These are phyloP conservation scores for Hypoxylon sp. DNA, from an alignment of 2,329 filamentous ascomycete genomes.

Conservation along the genomic window DNA sequence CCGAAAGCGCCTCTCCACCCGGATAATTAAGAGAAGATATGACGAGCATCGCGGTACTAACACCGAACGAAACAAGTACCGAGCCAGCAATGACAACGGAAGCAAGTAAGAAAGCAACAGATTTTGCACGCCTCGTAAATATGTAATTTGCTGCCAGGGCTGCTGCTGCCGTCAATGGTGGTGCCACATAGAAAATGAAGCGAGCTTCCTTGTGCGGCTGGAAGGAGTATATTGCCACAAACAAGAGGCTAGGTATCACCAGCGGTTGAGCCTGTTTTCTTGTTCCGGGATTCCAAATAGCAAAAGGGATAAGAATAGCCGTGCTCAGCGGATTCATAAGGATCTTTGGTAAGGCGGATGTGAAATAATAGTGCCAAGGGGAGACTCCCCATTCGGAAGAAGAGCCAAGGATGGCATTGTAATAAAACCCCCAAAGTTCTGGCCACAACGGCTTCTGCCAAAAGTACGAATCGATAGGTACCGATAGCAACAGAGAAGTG, in stretches of 20 bases:
- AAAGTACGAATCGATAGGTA: conserved; percentile 90
- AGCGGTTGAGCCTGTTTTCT: conserved; percentile 63
- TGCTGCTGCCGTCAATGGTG: conserved; percentile 82
- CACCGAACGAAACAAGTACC: conserved; percentile 70
- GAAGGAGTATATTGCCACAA: conserved; percentile 84
- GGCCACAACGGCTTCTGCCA: conserved; percentile 93
- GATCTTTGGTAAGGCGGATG: conserved; percentile 83
- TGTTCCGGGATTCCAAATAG: conserved; percentile 65
- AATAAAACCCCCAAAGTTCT: conserved; percentile 89
- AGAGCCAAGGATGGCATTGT: conserved; percentile 88
- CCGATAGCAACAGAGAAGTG: conserved; percentile 77
- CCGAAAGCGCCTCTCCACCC: conserved; percentile 82
- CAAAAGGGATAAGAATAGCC: conserved; percentile 67
- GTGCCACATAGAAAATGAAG: conserved; percentile 92
- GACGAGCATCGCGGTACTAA: conserved; percentile 77
- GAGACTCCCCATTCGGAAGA: conserved; percentile 90
- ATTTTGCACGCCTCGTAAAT: conserved; percentile 76
- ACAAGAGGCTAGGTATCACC: conserved; percentile 77
- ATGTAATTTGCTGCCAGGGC: conserved; percentile 81
- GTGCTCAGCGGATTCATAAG: conserved; percentile 83
- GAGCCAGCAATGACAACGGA: conserved; percentile 72
- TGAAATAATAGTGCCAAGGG: conserved; percentile 89
- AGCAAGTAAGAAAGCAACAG: conserved; percentile 67
- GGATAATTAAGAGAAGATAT: conserved; percentile 94
- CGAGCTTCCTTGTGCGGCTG: conserved; percentile 97